Percentiles rank a stretch among this genome's conserved stretches.
These are phyloP conservation scores for Nakazawaea ernobii DNA, from an alignment of 805 yeast species.

Conservation along the genomic window DNA sequence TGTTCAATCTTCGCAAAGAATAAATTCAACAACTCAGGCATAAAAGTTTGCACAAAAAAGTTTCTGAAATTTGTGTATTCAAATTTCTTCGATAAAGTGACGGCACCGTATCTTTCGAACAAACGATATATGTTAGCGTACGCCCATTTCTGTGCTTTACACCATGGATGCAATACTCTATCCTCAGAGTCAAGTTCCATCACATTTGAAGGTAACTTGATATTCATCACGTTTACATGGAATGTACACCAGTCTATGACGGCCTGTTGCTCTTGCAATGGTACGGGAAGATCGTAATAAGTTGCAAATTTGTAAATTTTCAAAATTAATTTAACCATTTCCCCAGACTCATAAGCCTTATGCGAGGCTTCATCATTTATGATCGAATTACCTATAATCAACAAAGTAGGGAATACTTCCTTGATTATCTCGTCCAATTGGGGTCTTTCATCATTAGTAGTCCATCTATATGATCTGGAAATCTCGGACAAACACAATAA, in stretches of 20 bases:
- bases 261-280: constrained; percentile 48
- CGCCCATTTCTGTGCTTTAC: constrained; percentile 84
- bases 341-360: constrained; percentile 39
- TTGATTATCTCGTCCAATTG: constrained; percentile 55
- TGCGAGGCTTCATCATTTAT: constrained; percentile 28
- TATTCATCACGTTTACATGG: constrained; percentile 61
- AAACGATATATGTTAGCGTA: constrained; percentile 70
- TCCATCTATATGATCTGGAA: constrained; percentile 74
- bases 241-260: constrained; percentile 69
- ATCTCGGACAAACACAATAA: constrained; percentile 71
- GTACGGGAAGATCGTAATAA: constrained; percentile 69
- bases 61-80: constrained; percentile 56
- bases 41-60: constrained; percentile 48
- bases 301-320: constrained; percentile 82
- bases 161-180: constrained; percentile 52
- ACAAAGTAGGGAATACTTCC: constrained; percentile 62
- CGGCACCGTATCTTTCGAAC: constrained; percentile 65
- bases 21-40: constrained; percentile 67
- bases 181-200: constrained; percentile 47
- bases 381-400: constrained; percentile 57
- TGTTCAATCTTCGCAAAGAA: constrained; percentile 61
- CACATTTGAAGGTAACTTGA: constrained; percentile 51
- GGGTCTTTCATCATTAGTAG: constrained; percentile 48
- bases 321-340: constrained; percentile 67
- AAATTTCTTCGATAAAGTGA: constrained; percentile 36